Conservation (phyloP, 306 rosid species). For the Acacia melanoxylon region DNA sequence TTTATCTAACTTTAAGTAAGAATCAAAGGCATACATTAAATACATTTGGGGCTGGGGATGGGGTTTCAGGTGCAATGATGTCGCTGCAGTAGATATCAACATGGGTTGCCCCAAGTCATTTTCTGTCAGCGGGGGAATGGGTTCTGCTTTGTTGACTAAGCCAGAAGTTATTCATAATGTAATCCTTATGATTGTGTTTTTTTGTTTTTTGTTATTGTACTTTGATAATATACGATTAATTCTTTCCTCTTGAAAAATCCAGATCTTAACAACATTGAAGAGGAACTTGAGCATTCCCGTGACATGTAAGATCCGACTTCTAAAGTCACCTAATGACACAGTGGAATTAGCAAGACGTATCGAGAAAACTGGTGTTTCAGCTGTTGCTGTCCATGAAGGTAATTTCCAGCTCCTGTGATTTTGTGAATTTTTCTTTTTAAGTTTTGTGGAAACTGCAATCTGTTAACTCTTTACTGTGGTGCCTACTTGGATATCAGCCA, state of each 20-base stretch:
- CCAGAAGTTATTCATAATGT: constrained; percentile 92
- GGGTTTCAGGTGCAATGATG: constrained; percentile 67
- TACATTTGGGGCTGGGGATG: constrained; percentile 5
- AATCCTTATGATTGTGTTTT: constrained; percentile 22
- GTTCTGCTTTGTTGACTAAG: constrained; percentile 73
- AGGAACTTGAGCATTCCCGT: constrained; percentile 82
- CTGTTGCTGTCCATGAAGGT: constrained; percentile 94
- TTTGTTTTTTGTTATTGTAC: background rate
- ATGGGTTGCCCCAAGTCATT: constrained; percentile 96
- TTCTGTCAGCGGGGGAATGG: constrained; percentile 96
- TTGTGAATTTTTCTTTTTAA: background rate
- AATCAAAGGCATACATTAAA: constrained; percentile 9
- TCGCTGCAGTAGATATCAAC: constrained; percentile 87
- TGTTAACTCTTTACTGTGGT: constrained; percentile 7
- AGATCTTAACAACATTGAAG: constrained; percentile 85
- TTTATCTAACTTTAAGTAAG: background rate
- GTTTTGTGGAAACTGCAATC: background rate
- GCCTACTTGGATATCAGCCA: constrained; percentile 3
- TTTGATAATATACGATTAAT: constrained; percentile 18
- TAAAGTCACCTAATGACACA: constrained; percentile 69
- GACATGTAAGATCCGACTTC: constrained; percentile 86
- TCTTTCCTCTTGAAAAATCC: constrained; percentile 26
- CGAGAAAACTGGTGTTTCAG: constrained; percentile 89
- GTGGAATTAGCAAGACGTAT: constrained; percentile 84
- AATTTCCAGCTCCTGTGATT: constrained; percentile 22